Base-by-base conservation (phyloP, 2,329 filamentous ascomycete genomes). In the Aspergillus cejpii region DNA sequence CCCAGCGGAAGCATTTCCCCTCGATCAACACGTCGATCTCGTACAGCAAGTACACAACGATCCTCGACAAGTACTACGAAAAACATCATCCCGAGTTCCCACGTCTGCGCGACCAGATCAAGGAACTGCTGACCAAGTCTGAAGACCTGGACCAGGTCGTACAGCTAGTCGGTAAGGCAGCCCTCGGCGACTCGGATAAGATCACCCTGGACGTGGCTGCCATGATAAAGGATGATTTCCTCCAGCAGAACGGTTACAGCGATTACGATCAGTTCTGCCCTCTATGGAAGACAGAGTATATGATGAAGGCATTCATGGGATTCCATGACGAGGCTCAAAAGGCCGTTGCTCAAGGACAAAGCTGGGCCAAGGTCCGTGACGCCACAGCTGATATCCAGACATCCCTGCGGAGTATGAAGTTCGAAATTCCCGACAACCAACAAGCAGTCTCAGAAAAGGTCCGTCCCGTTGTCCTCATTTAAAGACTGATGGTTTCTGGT, bases 281-380 rank as follows among this genome's bases (percentile, higher is more conserved):
- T 39, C 80, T 98, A 63, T 98, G 92, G 92, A 98, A 98, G 84
- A 98, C 92, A 0, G 86, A 94, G 69, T 98, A 92, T 84, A 97
- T 98, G 92, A 98, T 98, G 92, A 96, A 94, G 80, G 85, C 88
- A 53, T 97, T 98, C 83, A 87, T 98, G 77, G 87, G 84, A 47
- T 98, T 91, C 80, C 88, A 96, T 67, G 94, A 98, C 62, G 92
- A 98, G 75, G 84, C 88, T 19, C 91, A 97, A 69, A 97, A 96
- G 80, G 89, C 88, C 5, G 80, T 98, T 63, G 78, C 85, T 5
- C 88, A 95, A 69, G 92, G 92, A 49, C 85, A 91, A 71, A 84
- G 75, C 70, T 98, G 92, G 92, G 74, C 76, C 64, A 96, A 94
- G 79, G 85, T 98, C 44, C 83, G 91, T 56, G 92, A 98, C 61